Conservation (phyloP, 768 basidiomycete species). For the Tylopilus subfusipes region DNA sequence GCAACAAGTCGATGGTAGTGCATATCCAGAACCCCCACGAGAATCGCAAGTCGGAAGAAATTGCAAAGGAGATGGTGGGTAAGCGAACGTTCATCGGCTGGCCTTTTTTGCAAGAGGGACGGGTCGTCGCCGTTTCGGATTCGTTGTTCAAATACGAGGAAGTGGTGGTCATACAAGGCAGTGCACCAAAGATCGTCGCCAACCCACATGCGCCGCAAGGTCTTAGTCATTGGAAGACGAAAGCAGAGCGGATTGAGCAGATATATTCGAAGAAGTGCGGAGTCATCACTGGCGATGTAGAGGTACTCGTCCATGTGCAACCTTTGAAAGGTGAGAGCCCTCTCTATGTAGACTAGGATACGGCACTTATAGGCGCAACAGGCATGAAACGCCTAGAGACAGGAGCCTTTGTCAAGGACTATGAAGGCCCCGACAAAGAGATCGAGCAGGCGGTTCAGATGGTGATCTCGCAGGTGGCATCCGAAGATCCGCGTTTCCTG, state of each 20-base stretch:
- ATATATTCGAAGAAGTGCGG: constrained; percentile 87
- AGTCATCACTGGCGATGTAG: constrained; percentile 77
- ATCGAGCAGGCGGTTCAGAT: constrained; percentile 86
- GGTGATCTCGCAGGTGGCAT: constrained; percentile 71
- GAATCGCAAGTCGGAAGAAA: constrained; percentile 58
- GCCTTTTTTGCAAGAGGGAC: constrained; percentile 94
- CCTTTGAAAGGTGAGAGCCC: constrained; percentile 75
- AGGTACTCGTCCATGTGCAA: constrained; percentile 81
- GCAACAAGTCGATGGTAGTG: constrained; percentile 92
- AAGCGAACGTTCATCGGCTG: constrained; percentile 78
- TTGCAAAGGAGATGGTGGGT: constrained; percentile 75
- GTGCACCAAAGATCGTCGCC: constrained; percentile 52
- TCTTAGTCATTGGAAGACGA: constrained; percentile 72
- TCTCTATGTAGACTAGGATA: not conserved
- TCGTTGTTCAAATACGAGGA: constrained; percentile 83
- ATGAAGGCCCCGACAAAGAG: constrained; percentile 80
- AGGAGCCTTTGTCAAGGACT: constrained; percentile 94
- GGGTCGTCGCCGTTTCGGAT: constrained; percentile 85
- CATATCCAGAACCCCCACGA: constrained; percentile 78
- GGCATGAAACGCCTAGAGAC: constrained; percentile 87
- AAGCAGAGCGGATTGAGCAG: constrained; percentile 78
- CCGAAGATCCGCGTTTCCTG: constrained; percentile 84
- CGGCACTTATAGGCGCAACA: constrained; percentile 26
- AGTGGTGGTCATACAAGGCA: constrained; percentile 49
- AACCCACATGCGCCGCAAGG: constrained; percentile 72